Base-by-base conservation (phyloP, 2,329 filamentous ascomycete genomes). In the Fusarium newnesense region DNA sequence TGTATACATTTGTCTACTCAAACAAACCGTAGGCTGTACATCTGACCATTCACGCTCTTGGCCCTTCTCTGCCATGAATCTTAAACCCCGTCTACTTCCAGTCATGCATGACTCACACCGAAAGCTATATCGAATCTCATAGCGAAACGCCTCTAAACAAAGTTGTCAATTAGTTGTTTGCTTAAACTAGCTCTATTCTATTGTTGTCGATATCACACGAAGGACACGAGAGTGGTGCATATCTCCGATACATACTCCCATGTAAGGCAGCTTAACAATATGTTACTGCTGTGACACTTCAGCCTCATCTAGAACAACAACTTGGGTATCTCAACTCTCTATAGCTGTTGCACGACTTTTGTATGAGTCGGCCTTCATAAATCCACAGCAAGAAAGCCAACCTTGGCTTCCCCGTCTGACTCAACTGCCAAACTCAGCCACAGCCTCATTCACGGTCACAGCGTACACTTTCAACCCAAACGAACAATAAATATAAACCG, bases 381-480 rank as follows among this genome's bases (percentile, higher is more conserved):
- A 15, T 19, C 26, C 12, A n/a, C 21, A 36, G 8, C 19, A 44
- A 40, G 30, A 42, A 53, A 46, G 28, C 43, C 40, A 64, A 19
- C 28, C 21, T 52, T 44, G 42, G 13, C 50, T 49, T 56, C 49
- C 53, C 34, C 32, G 43, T 54, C 46, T 76, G 75, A 77, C 68
- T 77, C 72, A 77, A 77, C 70, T 70, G 72, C 66, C 43, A 68
- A 50, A 58, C 72, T 72, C 72, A 70, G 65, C 72, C 65, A 44
- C 60, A 40, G 19, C 46, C 64, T 71, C 61, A 57, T 47, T 26
- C 52, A 46, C 24, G 12, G 24, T 52, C 46, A 37, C 57, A 43
- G 21, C 46, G 15, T 65, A 42, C 44, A 52, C 32, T 54, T 43
- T 32, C 19, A 43, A 43, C 15, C 19, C 3, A 3, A 13, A 1